Percentiles rank a stretch among this genome's conserved stretches.
These are phyloP conservation scores for Parathielavia hyrcaniae DNA, from an alignment of 495 filamentous ascomycete species.

Conservation along the genomic window DNA sequence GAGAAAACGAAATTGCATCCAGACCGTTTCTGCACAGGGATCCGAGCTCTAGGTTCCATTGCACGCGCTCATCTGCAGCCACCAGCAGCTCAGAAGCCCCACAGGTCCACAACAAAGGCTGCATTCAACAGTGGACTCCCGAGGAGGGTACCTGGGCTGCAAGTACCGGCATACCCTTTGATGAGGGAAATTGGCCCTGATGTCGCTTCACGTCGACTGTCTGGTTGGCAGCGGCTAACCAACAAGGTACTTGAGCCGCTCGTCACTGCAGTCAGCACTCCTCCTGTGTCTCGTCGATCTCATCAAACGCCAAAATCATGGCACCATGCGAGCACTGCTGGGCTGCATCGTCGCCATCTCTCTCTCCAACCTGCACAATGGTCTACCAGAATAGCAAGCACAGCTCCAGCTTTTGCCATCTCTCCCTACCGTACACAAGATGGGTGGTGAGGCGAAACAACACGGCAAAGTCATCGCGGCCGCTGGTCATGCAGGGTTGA, in stretches of 20 bases:
- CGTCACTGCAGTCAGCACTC: background rate
- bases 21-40: constrained; percentile 34
- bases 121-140: constrained; percentile 24
- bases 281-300: constrained; percentile 8
- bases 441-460: too few species aligned
- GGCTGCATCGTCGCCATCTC: too few species aligned
- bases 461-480: background rate
- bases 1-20: constrained; percentile 32
- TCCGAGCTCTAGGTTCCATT: constrained; percentile 22
- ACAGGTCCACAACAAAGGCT: constrained; percentile 16
- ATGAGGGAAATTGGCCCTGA: constrained; percentile 3
- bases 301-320: constrained; percentile 2
- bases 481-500: background rate
- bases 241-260: background rate
- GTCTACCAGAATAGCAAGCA: too few species aligned
- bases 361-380: too few species aligned
- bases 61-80: constrained; percentile 31
- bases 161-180: constrained; percentile 26
- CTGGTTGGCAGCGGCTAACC: background rate
- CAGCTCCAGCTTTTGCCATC: background rate
- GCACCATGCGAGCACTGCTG: too few species aligned
- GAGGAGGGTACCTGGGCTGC: constrained; percentile 20
- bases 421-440: too few species aligned
- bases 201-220: background rate
- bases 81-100: constrained; percentile 12